A percentile compares a stretch with the other conserved stretches of the same genome.
phyloP scores from a whole-genome alignment of 768 basidiomycete species.

The Mycena floridula region DNA sequence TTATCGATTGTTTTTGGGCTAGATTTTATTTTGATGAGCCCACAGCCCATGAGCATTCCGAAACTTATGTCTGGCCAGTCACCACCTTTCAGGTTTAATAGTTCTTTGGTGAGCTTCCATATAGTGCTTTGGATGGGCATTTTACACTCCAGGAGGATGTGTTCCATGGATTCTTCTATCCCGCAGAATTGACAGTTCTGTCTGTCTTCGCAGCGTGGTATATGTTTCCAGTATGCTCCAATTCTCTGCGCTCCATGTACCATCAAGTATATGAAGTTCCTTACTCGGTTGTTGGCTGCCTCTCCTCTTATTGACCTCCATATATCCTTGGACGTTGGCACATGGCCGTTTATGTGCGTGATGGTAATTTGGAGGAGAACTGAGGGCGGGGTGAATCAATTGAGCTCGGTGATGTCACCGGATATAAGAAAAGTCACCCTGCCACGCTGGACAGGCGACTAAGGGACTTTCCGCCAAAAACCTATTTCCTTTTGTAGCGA shows the following conservation, averaged over 20 bases:
- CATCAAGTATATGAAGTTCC: conserved; percentile 7
- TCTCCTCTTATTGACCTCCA: too few relatives aligned
- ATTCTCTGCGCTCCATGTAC: conserved; percentile 4
- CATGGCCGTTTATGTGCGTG: too few relatives aligned
- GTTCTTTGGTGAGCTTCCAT: conserved; percentile 4
- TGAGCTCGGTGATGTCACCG: too few relatives aligned
- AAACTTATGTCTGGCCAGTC: not conserved
- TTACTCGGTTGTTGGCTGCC: too few relatives aligned
- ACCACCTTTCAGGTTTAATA: conserved; percentile 2
- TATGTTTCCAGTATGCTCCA: conserved; percentile 8
- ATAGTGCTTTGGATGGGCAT: conserved; percentile 1
- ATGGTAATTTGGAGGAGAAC: too few relatives aligned
- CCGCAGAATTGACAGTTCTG: conserved; percentile 5
- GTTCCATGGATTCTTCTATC: conserved; percentile 5
- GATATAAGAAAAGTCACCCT: too few relatives aligned
- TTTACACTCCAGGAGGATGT: conserved; percentile 8
- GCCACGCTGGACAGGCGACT: too few relatives aligned
- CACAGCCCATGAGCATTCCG: conserved; percentile 7
- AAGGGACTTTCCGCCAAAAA: too few relatives aligned
- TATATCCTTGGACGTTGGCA: too few relatives aligned
- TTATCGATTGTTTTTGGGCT: not conserved
- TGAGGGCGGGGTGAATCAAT: too few relatives aligned
- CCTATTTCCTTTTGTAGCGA: too few relatives aligned
- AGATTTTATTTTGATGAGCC: not conserved
- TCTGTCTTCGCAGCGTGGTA: conserved; percentile 6